Evolutionary conservation across 257 asterid genomes (phyloP), one percentile per base, ranked within the genome.

Genomic region (Penstemon barbatus): DNA sequence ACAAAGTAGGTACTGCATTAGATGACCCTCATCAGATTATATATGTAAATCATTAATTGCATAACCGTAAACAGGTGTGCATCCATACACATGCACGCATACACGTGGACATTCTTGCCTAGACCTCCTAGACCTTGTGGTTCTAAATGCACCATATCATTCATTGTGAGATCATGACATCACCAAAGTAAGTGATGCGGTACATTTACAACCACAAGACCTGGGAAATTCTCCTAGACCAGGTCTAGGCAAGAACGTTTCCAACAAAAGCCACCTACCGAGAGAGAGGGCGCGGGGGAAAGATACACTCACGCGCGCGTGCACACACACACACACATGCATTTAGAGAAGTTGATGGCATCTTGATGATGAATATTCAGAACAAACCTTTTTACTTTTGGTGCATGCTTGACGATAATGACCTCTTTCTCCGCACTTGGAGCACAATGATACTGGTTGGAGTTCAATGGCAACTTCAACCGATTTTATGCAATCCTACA

Each of bases 401-500:
- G 10, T 10, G 46, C 84, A 73, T 8, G 25, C 40, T 57, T 7
- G 19, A 5, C 3, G 8, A 8, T 12, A 48, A 51, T 65, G 73
- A 37, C 75, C 79, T 13, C 49, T 39, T 44, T 53, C 57, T 56
- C 36, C 55, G 61, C 83, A 75, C 63, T 63, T 78, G 45, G 13
- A 5, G 78, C 83, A 72, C 45, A 72, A 13, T 9, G 51, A 15
- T 40, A 13, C 37, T 57, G 57, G 41, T 8, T 41, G 61, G 57
- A 13, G 62, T n/a, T 63, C 55, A 45, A 8, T 38, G 54, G 70
- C n/a, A 43, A 6, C 63, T 8, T 10, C 67, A 5, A 37, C 51
- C 49, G 53, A 42, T 10, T 45, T 48, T 5, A 56, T 12, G 60
- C 83, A 78, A 11, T 75, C 86, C 86, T 81, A 62, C 66, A 72